Evolutionary conservation across 148 eudicot species (phyloP).

Genomic region (Rhododendron kiyosumense): DNA sequence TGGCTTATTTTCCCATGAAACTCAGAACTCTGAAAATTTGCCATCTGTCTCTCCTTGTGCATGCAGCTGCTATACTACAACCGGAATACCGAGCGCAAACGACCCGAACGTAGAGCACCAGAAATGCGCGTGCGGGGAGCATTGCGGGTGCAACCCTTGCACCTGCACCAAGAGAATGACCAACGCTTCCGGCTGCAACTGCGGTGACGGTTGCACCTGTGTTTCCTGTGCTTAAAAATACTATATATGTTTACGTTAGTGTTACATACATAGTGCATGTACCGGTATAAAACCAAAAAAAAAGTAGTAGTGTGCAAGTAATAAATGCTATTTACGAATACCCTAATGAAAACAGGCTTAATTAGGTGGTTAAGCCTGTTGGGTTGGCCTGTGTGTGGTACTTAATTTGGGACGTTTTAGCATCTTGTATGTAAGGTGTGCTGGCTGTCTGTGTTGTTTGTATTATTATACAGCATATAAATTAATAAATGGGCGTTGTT

Average conservation of each 20-base stretch:
- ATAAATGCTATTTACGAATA: too few relatives aligned
- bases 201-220: conserved; percentile 47
- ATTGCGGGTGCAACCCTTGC: conserved; percentile 78
- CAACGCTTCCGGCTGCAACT: conserved; percentile 44
- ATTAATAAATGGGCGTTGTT: background rate
- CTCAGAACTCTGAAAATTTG: background rate
- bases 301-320: background rate
- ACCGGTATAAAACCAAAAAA: background rate
- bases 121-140: conserved; percentile 62
- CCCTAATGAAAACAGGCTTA: background rate
- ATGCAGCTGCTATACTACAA: background rate
- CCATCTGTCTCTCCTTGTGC: too few relatives aligned
- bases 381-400: background rate
- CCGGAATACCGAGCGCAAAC: background rate
- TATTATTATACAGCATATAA: background rate
- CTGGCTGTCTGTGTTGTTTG: background rate
- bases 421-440: background rate
- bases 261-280: background rate
- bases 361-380: background rate
- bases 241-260: too few relatives aligned
- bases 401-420: too few relatives aligned
- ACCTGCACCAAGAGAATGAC: conserved; percentile 29
- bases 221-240: conserved; percentile 30
- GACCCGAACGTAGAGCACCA: conserved; percentile 32
- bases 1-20: background rate